A percentile compares a stretch with the other conserved stretches of the same genome.
phyloP scores from a whole-genome alignment of 2,329 filamentous ascomycete genomes.

The Monilinia aucupariae region DNA sequence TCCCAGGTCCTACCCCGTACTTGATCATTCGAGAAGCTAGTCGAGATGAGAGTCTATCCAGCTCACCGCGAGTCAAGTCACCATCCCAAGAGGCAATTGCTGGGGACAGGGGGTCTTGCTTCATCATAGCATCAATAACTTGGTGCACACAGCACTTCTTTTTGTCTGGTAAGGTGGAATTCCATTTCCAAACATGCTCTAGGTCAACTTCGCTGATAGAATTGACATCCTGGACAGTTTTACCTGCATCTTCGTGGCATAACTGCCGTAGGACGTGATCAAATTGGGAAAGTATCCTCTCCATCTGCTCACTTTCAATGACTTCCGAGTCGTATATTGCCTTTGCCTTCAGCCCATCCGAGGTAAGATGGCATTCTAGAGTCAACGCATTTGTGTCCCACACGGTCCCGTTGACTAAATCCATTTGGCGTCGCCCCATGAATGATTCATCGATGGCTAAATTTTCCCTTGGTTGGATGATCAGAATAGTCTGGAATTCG shows the following conservation, averaged over 20 bases:
- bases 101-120: slow-evolving; percentile 18
- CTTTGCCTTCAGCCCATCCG: slow-evolving; percentile 1
- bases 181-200: slow-evolving; percentile 19
- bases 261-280: slow-evolving; percentile 1
- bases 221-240: neutral
- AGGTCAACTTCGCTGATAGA: slow-evolving; percentile 15
- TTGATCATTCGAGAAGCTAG: slow-evolving; percentile 17
- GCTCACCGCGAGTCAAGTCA: slow-evolving; percentile 4
- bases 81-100: slow-evolving; percentile 10
- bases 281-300: slow-evolving; percentile 6
- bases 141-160: slow-evolving; percentile 26
- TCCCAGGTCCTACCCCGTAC: slow-evolving; percentile 22
- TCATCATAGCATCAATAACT: slow-evolving; percentile 15
- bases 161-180: slow-evolving; percentile 17
- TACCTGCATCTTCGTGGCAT: neutral
- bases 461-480: slow-evolving; percentile 21
- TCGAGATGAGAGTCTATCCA: slow-evolving; percentile 1
- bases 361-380: neutral
- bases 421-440: neutral
- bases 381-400: slow-evolving; percentile 10
- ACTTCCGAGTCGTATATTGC: slow-evolving; percentile 6
- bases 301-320: neutral
- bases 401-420: neutral
- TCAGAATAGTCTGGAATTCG: slow-evolving; percentile 25
- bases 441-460: neutral